Base-by-base conservation (phyloP, 2,329 filamentous ascomycete species). In the Trichoderma polysporum region DNA sequence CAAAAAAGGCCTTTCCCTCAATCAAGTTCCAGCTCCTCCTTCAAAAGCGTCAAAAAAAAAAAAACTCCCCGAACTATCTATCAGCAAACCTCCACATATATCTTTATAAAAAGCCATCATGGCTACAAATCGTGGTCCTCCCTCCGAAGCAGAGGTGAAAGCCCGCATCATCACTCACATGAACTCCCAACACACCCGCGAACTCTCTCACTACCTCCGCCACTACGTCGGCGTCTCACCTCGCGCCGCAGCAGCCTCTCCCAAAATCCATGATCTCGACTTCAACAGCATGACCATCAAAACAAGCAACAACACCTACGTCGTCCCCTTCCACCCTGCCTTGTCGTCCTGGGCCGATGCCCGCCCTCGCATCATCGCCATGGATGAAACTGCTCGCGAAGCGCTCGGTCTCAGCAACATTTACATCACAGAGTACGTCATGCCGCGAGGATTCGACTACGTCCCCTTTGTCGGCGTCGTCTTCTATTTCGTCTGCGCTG, bases 161-260 rank as follows among this genome's bases (percentile, higher is more conserved):
- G 70, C 72, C 45, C 78, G 79, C 71, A 81, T 82, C 77, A 86
- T 94, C 74, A 83, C 83, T 37, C 94, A 97, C 82, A 95, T 97
- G 92, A 97, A 97, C 80, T 82, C 82, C 50, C 91, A 94, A 78
- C 94, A 97, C 80, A 81, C 84, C 60, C 85, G 87, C 72, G 92
- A 92, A 67, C 87, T 97, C 58, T 81, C 86, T 66, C 85, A 90
- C 75, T 97, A 94, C 79, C 86, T 96, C n/a, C 88, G 88, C 70
- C 86, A 93, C 77, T 93, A 88, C 81, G 83, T 81, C 75, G 77
- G 82, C 17, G 81, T 92, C 52, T 85, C 88, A 17, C 74, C 84
- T 8, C 77, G 80, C 68, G 79, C 84, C 58, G 85, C 90, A 29
- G 54, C 63, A 58, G 80, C 85, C 66, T 80, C 82, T 22, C 87